phyloP scores from a whole-genome alignment of 345 rosid genomes.

The Lenwebbia sp. region DNA sequence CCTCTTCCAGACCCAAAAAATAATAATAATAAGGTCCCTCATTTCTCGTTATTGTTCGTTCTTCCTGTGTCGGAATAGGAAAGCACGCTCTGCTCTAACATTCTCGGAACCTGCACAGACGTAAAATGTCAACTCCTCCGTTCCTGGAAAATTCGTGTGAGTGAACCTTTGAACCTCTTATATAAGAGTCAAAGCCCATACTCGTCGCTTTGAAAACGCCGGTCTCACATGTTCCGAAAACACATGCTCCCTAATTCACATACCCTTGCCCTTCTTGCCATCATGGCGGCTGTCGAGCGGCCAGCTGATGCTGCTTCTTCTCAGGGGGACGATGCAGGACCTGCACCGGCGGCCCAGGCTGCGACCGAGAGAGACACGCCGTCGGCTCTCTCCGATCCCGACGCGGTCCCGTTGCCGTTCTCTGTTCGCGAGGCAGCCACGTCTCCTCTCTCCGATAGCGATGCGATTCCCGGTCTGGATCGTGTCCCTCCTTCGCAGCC shows the following conservation, averaged over 20 bases:
- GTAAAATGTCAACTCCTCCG: not conserved
- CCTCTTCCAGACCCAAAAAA: too few relatives aligned
- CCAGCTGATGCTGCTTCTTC: not conserved
- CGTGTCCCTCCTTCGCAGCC: not conserved
- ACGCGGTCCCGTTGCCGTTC: not conserved
- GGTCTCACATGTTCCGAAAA: not conserved
- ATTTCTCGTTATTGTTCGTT: not conserved
- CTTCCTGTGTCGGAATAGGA: not conserved
- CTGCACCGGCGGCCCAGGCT: not conserved
- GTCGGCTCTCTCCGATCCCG: not conserved
- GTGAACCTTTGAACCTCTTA: not conserved
- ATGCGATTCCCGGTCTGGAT: not conserved
- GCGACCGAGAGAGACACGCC: not conserved
- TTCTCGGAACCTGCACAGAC: not conserved
- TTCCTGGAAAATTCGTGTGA: not conserved
- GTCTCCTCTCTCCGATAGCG: not conserved
- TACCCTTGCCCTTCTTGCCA: not conserved
- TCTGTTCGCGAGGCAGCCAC: not conserved
- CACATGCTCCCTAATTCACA: not conserved
- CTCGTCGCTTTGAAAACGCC: not conserved
- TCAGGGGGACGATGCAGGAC: not conserved
- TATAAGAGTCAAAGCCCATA: not conserved
- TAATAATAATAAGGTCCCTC: too few relatives aligned
- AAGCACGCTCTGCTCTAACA: not conserved
- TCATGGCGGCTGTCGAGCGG: not conserved